These are phyloP conservation scores for Crucihimalaya himalaica DNA, from an alignment of 345 rosid genomes.

Conservation along the genomic window DNA sequence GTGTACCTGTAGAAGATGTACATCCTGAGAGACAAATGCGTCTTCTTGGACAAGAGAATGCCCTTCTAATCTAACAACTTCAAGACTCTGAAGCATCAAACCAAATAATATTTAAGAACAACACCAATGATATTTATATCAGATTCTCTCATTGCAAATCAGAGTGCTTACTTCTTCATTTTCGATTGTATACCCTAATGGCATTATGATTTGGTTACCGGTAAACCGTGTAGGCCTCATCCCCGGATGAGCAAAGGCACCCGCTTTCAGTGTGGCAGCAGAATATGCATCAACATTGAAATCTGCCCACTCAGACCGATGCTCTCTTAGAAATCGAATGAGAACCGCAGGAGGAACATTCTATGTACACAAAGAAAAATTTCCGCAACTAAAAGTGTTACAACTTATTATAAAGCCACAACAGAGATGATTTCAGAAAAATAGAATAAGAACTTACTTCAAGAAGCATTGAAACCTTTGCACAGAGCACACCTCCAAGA, in stretches of 20 bases:
- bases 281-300: slow-evolving; percentile 94
- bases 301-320: slow-evolving; percentile 98
- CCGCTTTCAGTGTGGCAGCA: slow-evolving; percentile 78
- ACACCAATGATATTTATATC: not conserved
- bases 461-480: slow-evolving; percentile 95
- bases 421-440: not conserved
- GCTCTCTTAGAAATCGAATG: slow-evolving; percentile 90
- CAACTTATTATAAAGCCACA: too few relatives aligned
- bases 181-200: slow-evolving; percentile 93
- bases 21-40: slow-evolving; percentile 78
- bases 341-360: slow-evolving; percentile 91
- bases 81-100: slow-evolving; percentile 62
- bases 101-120: not conserved
- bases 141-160: not conserved
- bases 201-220: slow-evolving; percentile 94
- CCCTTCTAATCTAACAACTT: slow-evolving; percentile 91
- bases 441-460: slow-evolving; percentile 50
- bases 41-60: slow-evolving; percentile 90
- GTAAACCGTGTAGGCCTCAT: slow-evolving; percentile 94
- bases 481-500: slow-evolving; percentile 90
- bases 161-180: slow-evolving; percentile 74
- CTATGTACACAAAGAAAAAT: slow-evolving; percentile 42
- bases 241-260: slow-evolving; percentile 75
- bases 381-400: too few relatives aligned
- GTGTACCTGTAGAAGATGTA: slow-evolving; percentile 89